phyloP scores from a whole-genome alignment of 805 yeast species.

The Maudiozyma serrabonitensis region DNA sequence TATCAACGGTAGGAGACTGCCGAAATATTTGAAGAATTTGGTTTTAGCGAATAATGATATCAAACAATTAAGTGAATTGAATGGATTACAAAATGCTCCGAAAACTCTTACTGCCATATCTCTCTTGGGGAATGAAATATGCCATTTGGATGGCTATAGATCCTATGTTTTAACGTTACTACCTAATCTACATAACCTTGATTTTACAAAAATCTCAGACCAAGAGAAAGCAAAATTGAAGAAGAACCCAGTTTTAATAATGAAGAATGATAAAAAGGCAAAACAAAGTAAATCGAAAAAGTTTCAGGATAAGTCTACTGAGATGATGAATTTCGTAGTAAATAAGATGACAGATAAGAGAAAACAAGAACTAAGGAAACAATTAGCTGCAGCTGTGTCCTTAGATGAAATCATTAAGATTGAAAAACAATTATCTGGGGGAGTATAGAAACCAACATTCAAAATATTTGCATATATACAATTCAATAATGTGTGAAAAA shows the following conservation, averaged over 20 bases:
- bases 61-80: constrained; percentile 40
- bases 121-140: constrained; percentile 51
- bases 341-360: constrained; percentile 47
- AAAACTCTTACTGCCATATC: constrained; percentile 38
- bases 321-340: constrained; percentile 30
- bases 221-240: constrained; percentile 41
- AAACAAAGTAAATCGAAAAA: background rate
- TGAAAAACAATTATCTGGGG: constrained; percentile 42
- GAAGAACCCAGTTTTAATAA: constrained; percentile 21
- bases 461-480: background rate
- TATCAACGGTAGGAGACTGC: constrained; percentile 31
- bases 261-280: constrained; percentile 9
- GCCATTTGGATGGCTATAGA: constrained; percentile 45
- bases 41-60: constrained; percentile 42
- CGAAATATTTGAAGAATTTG: constrained; percentile 36
- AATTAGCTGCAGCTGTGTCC: constrained; percentile 53
- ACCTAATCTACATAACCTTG: constrained; percentile 57
- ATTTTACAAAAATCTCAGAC: constrained; percentile 45
- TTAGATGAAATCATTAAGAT: constrained; percentile 67
- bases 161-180: constrained; percentile 47
- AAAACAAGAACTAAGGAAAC: constrained; percentile 38
- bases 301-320: constrained; percentile 24
- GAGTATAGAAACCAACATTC: constrained; percentile 8
- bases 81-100: constrained; percentile 33
- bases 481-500: background rate